These are phyloP conservation scores for Leccinellum rugosiceps DNA, from an alignment of 768 basidiomycete genomes.

Conservation along the genomic window DNA sequence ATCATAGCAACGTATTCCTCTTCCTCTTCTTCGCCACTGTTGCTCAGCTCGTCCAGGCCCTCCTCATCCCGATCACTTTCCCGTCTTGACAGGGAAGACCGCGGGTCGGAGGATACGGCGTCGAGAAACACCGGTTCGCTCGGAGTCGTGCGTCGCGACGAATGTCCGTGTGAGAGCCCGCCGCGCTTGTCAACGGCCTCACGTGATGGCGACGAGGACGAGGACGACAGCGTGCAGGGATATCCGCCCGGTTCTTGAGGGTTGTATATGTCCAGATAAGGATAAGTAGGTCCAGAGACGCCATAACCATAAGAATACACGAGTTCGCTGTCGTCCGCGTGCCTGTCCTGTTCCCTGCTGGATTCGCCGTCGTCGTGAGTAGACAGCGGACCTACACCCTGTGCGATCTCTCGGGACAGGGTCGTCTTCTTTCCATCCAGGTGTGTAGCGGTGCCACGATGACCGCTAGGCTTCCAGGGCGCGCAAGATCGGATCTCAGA, in stretches of 20 bases:
- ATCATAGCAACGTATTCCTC: conserved; percentile 51
- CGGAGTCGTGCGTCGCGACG: neutral
- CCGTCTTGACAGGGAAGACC: conserved; percentile 9
- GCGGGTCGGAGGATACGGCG: conserved; percentile 15
- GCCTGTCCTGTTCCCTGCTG: conserved; percentile 1
- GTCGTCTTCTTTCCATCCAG: conserved; percentile 6
- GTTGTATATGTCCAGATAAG: conserved; percentile 33
- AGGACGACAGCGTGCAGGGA: neutral
- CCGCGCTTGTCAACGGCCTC: neutral
- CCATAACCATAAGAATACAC: conserved; percentile 30
- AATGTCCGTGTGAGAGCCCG: neutral
- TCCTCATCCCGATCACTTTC: neutral
- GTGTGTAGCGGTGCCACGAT: conserved; percentile 16
- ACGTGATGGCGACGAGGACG: neutral
- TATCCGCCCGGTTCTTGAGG: conserved; percentile 7
- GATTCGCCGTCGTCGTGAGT: conserved; percentile 15
- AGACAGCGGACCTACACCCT: neutral
- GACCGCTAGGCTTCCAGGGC: conserved; percentile 8
- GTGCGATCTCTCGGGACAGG: conserved; percentile 9
- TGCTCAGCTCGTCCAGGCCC: conserved; percentile 4
- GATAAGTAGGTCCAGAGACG: conserved; percentile 23
- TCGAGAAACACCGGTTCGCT: conserved; percentile 7
- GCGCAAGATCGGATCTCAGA: conserved; percentile 19
- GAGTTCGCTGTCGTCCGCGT: neutral
- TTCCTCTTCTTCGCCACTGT: conserved; percentile 27